Base-by-base conservation (phyloP, 306 rosid genomes). In the Amphicarpaea edgeworthii region DNA sequence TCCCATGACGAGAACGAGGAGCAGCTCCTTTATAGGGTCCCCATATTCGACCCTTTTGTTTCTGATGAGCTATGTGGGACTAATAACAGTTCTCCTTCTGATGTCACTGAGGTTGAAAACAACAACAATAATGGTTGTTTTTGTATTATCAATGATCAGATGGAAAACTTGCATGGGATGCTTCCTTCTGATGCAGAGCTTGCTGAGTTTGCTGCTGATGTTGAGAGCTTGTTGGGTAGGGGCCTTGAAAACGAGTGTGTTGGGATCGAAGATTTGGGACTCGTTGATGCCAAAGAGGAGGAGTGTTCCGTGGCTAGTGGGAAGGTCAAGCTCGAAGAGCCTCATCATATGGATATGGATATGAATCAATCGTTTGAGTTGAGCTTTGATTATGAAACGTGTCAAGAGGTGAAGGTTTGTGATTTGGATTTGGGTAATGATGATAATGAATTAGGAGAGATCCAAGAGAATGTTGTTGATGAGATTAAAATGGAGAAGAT, bases 191-290 rank as follows among this genome's bases (percentile, higher is more conserved):
- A 90, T 32, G 81, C 74, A 81, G 98, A 96, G 21, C 87, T 89
- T 5, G 96, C 84, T 3, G 91, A 92, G 67, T 95, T 95, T 54
- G 93, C 99, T 0, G 99, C 97, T 4, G 97, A 96, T 41, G 99
- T 96, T 8, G 99, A 96, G 79, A 92, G 91, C 64, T 79, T 96
- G 28, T 68, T 96, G 80, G 97, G 99, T 0, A 85, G 81, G 43
- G 93, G 91, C 5, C 78, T 90, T 4, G 96, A 92, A 43, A 84
- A 84, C 43, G 89, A 86, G 87, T 88, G 93, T 24, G 79, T 96
- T 5, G 97, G 93, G 8, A 96, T 96, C 87, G 91, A 90, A 63
- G 93, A 85, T 7, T 28, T 92, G 81, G 99, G 98, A 43, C 83
- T 96, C 1, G 60, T 72, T 46, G 93, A 86, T 57, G 73, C 81